Conservation (phyloP, 2,329 filamentous ascomycete species). For the Colletotrichum cereale region DNA sequence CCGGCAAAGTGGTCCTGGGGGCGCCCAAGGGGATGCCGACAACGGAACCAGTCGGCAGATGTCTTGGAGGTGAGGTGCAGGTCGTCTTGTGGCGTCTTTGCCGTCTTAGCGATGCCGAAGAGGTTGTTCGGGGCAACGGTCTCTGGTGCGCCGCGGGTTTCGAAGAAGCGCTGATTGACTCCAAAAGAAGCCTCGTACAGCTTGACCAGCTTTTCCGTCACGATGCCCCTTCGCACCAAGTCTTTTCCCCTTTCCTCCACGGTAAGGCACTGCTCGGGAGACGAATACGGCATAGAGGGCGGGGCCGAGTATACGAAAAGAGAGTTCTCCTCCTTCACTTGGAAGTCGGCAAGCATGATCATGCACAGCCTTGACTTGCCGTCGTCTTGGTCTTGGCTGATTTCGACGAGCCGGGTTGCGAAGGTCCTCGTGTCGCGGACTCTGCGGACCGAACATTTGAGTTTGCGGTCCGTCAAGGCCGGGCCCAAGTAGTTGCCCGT, state of each 20-base stretch:
- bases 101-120: slow-evolving; percentile 54
- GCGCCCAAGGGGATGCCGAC: slow-evolving; percentile 41
- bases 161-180: slow-evolving; percentile 48
- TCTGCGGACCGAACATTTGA: slow-evolving; percentile 52
- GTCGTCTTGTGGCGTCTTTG: slow-evolving; percentile 49
- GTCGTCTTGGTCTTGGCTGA: slow-evolving; percentile 55
- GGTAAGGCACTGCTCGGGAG: slow-evolving; percentile 45
- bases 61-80: slow-evolving; percentile 49
- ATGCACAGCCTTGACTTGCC: slow-evolving; percentile 54
- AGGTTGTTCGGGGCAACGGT: slow-evolving; percentile 59
- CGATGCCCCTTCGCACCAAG: slow-evolving; percentile 44
- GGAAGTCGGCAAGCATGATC: slow-evolving; percentile 61
- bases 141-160: slow-evolving; percentile 53
- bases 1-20: slow-evolving; percentile 51
- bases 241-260: slow-evolving; percentile 36
- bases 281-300: slow-evolving; percentile 49
- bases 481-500: slow-evolving; percentile 62
- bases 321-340: slow-evolving; percentile 52
- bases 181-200: slow-evolving; percentile 48
- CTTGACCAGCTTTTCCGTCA: slow-evolving; percentile 44
- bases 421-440: slow-evolving; percentile 61
- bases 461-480: slow-evolving; percentile 53
- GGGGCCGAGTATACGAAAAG: slow-evolving; percentile 54
- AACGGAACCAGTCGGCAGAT: slow-evolving; percentile 58
- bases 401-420: slow-evolving; percentile 59